These are phyloP conservation scores for Sporothrix globosa DNA, from an alignment of 2,329 filamentous ascomycete genomes.

Conservation along the genomic window DNA sequence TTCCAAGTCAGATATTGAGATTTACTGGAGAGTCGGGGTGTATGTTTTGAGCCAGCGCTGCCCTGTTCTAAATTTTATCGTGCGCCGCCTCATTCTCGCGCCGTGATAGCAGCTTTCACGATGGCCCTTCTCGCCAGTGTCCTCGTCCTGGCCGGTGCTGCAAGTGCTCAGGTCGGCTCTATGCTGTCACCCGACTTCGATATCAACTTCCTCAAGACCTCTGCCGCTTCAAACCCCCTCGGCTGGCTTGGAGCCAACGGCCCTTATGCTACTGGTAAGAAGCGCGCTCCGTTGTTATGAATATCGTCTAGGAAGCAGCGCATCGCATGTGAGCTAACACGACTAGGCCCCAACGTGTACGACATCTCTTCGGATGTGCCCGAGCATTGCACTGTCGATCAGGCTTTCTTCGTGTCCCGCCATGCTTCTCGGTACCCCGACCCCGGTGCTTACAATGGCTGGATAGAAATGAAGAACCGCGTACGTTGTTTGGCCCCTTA, in stretches of 20 bases:
- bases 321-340: background rate
- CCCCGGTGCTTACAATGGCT: conserved; percentile 60
- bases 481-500: conserved; percentile 40
- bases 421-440: conserved; percentile 68
- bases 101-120: background rate
- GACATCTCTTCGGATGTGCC: conserved; percentile 59
- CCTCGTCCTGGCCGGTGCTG: conserved; percentile 34
- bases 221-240: conserved; percentile 45
- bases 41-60: too few species aligned
- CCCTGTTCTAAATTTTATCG: too few species aligned
- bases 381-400: conserved; percentile 60
- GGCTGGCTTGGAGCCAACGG: conserved; percentile 57
- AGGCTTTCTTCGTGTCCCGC: conserved; percentile 61
- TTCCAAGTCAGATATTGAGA: too few species aligned
- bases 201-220: conserved; percentile 37
- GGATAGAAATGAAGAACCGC: conserved; percentile 53
- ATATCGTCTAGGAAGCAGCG: background rate
- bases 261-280: conserved; percentile 55
- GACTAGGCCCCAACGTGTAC: conserved; percentile 58
- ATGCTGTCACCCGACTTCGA: conserved; percentile 39
- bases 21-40: too few species aligned
- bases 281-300: conserved; percentile 11
- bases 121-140: conserved; percentile 7
- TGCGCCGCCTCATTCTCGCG: too few species aligned
- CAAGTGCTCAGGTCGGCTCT: conserved; percentile 35